Base-by-base conservation (phyloP, 768 basidiomycete species). In the Termitomyces sp. region DNA sequence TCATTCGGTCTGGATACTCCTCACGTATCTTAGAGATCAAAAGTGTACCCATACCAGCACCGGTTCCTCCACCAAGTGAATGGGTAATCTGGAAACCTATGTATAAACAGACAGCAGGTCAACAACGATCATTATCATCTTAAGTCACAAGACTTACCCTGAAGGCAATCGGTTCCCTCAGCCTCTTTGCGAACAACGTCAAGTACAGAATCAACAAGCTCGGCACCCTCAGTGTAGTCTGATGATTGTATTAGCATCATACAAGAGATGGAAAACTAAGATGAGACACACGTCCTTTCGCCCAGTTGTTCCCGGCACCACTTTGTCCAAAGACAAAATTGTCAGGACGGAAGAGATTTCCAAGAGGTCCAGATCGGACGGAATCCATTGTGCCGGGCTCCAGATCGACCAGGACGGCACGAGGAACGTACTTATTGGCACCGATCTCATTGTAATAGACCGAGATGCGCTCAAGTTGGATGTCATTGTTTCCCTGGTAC, bases 301-400 rank as follows among this genome's bases (percentile, higher is more conserved):
- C 96, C 97, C 97, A 98, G 79, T 98, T 98, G 85, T 99, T 98
- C 69, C 96, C 95, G 65, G 94, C 96, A 76, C 94, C 94, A 73
- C 86, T 94, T 75, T 98, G 96, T 55, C 94, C 96, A 63, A 95
- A 97, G 67, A 98, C 94, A 68, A 96, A 96, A 83, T 97, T 98
- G 77, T 97, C 95, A 38, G 95, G 95, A 66, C 93, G 87, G 91
- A 97, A 98, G 62, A 98, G 85, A 62, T 77, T 76, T 68, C 95
- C 94, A 54, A 96, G 83, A 64, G 93, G 91, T 51, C 92, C 91
- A 51, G 89, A 87, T 74, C 90, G 90, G 58, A 94, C 86, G 58
- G 92, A 89, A 70, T 94, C 91, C 91, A 94, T 93, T 51, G 91
- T 94, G 62, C 96, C 97, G 41, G 97, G 96, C 78, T 98, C 97